phyloP scores from a whole-genome alignment of 495 filamentous ascomycete species.

The Barbatosphaeria neglecta region DNA sequence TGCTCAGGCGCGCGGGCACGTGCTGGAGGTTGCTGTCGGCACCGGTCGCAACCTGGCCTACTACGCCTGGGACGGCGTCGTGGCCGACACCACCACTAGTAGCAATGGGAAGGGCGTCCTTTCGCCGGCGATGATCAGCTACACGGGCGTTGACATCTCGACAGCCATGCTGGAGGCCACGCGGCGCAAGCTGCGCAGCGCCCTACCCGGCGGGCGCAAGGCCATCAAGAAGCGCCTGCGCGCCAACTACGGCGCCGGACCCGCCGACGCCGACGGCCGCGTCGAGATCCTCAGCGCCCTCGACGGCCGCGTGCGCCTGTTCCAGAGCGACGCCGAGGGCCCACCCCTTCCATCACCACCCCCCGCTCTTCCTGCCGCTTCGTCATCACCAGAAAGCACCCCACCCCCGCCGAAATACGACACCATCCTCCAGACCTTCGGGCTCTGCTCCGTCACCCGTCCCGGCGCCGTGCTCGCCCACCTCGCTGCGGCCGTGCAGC shows the following conservation, averaged over 20 bases:
- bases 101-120: neutral
- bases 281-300: slow-evolving; percentile 18
- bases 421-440: slow-evolving; percentile 86
- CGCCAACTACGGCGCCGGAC: slow-evolving; percentile 11
- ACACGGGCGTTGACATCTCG: slow-evolving; percentile 35
- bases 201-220: slow-evolving; percentile 12
- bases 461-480: slow-evolving; percentile 56
- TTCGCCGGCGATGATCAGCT: slow-evolving; percentile 20
- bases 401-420: slow-evolving; percentile 45
- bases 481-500: slow-evolving; percentile 38
- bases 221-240: slow-evolving; percentile 18
- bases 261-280: slow-evolving; percentile 6
- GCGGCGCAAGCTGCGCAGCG: slow-evolving; percentile 20
- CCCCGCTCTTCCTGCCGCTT: slow-evolving; percentile 1
- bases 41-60: slow-evolving; percentile 80
- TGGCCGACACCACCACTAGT: too few relatives aligned
- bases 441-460: slow-evolving; percentile 72
- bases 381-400: neutral
- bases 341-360: slow-evolving; percentile 11
- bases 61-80: slow-evolving; percentile 43
- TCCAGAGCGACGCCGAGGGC: slow-evolving; percentile 26
- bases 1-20: slow-evolving; percentile 56
- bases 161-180: slow-evolving; percentile 31
- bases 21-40: slow-evolving; percentile 80
- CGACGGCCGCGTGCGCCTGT: slow-evolving; percentile 19